Evolutionary conservation across 2,329 filamentous ascomycete genomes (phyloP), one percentile per base, ranked within the genome.

Genomic region (Aspergillus hiratsukae): DNA sequence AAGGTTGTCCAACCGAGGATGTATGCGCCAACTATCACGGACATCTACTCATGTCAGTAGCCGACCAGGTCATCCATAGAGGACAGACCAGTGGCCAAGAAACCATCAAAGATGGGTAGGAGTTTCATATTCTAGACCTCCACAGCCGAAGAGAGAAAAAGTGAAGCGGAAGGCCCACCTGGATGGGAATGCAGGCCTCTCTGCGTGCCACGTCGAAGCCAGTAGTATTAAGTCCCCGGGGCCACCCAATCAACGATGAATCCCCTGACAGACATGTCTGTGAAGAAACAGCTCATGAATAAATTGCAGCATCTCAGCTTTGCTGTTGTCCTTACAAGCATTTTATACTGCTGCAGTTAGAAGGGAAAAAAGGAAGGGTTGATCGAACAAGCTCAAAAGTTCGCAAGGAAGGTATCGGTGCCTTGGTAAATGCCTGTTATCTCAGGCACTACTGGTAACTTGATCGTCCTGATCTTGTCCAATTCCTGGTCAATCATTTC

Each of bases 171-270:
- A 56, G 61, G 61, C 63, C 63, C 63, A 64, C 61, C 53, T 58
- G 29, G 43, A 40, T 37, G 40, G n/a, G 21, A 40, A 45, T 46
- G 57, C 41, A 51, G 54, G 51, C 57, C 60, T 58, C 27, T 58
- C 58, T 61, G 62, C 58, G 49, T 65, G 64, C 64, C 64, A 66
- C 64, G 64, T 66, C 57, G 61, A 64, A 54, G 31, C 35, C 48
- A 53, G 56, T 40, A 53, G 55, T 10, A 6, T 28, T 19, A n/a
- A 11, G 56, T 57, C 53, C 61, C 59, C 56, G 46, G 52, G 29
- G 48, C 55, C 53, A 54, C 51, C 55, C 55, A 58, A 61, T 57
- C 23, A 31, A 49, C 35, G 23, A 21, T 40, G 23, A 49, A 40
- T 50, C 8, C 8, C 48, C 35, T 41, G 48, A 51, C 23, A 41